Percentiles rank a stretch among this genome's conserved stretches.
Conservation (phyloP, 2,329 filamentous ascomycete species). For the Colletotrichum spinosum region DNA sequence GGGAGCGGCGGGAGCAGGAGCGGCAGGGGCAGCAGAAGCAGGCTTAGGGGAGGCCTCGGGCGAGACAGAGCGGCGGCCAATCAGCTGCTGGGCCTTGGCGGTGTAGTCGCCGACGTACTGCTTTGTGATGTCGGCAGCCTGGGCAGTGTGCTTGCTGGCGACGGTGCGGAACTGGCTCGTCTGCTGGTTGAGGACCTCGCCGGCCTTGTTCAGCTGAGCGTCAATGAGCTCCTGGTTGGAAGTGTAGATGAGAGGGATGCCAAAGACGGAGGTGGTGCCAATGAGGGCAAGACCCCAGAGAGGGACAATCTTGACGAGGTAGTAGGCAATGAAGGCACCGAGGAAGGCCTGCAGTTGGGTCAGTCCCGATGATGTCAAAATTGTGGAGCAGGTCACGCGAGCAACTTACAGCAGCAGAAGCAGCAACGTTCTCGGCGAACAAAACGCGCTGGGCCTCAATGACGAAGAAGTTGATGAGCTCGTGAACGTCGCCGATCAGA, state of each 20-base stretch:
- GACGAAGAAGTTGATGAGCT: conserved; percentile 78
- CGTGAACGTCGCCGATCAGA: conserved; percentile 72
- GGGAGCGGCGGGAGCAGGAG: conserved; percentile 33
- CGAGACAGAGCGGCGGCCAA: conserved; percentile 62
- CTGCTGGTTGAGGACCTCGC: conserved; percentile 70
- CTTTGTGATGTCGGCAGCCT: conserved; percentile 73
- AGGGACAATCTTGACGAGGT: conserved; percentile 76
- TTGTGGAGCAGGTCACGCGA: conserved; percentile 24
- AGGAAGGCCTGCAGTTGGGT: conserved; percentile 62
- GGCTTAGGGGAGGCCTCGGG: conserved; percentile 55
- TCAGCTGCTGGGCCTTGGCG: conserved; percentile 73
- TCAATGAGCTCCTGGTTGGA: conserved; percentile 79
- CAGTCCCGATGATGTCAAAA: conserved; percentile 25
- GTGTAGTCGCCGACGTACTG: conserved; percentile 77
- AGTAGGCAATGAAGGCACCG: conserved; percentile 73
- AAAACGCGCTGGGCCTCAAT: conserved; percentile 77
- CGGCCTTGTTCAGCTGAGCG: conserved; percentile 67
- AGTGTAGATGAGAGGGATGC: conserved; percentile 72
- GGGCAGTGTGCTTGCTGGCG: conserved; percentile 72
- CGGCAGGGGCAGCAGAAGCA: conserved; percentile 39
- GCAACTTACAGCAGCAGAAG: conserved; percentile 67
- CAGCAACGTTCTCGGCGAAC: conserved; percentile 74
- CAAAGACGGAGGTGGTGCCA: conserved; percentile 69
- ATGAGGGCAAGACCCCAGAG: conserved; percentile 76
- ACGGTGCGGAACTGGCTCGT: conserved; percentile 71